Evolutionary conservation across 306 rosid species (phyloP), one percentile per base, ranked within the genome.

Genomic region (Oemleria cerasiformis): DNA sequence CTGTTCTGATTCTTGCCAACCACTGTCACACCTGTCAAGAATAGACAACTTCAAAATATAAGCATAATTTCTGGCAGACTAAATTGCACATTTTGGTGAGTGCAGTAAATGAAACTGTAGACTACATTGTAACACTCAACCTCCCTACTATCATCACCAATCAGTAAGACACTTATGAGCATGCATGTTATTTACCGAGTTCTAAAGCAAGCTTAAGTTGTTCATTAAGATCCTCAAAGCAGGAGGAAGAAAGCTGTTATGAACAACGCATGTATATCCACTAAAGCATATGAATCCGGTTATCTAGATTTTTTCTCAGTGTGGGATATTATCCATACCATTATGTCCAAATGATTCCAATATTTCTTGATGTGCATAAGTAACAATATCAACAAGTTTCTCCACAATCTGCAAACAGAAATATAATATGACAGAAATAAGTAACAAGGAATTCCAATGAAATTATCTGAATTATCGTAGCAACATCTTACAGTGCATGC

Each of bases 351-450:
- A 92, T 73, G 83, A 70, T 84, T 88, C 92, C 39, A 12, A 30
- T 21, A 91, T 82, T 64, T 90, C 83, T 85, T 86, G 92, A 79
- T 89, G 88, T 73, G 82, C 85, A 77, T 78, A 77, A 79, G 82
- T 62, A 67, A 89, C 87, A 67, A 88, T 75, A 56, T 82, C 87
- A 14, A 89, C 92, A 39, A 95, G 96, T 82, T 91, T 95, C 80
- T 85, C 94, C 73, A 89, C 97, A 68, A 95, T 84, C 99, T 95
- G 96, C 86, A 84, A 62, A 75, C 58, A 81, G 68, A 76, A 77
- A 77, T 50, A 65, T 30, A 53, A 76, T 70, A 17, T 54, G 39
- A 63, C 19, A 75, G 5, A 17, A 34, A 41, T 80, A 68, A 73
- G 74, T 57, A 42, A 64, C 41, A n/a, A 38, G n/a, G 48, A 73